These are phyloP conservation scores for Pseudocercospora fijiensis DNA, from an alignment of 2,329 filamentous ascomycete genomes.

Conservation along the genomic window DNA sequence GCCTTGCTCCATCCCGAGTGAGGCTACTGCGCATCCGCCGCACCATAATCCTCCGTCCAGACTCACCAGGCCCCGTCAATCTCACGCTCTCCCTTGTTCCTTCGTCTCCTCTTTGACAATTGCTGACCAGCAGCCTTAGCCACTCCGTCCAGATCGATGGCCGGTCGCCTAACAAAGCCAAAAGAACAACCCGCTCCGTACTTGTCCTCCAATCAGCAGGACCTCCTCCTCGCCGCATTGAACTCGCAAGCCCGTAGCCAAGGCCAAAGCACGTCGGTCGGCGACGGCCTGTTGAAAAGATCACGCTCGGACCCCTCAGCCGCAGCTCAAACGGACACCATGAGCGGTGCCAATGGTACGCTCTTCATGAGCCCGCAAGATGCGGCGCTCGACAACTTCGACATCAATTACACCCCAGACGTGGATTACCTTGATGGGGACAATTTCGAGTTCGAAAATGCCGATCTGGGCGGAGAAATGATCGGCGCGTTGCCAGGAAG, in stretches of 20 bases:
- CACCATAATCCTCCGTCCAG: background rate
- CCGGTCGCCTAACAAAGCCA: constrained; percentile 19
- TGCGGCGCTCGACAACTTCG: constrained; percentile 31
- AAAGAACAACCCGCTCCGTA: constrained; percentile 41
- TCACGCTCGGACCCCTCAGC: constrained; percentile 17
- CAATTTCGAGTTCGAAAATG: constrained; percentile 72
- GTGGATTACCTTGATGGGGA: constrained; percentile 80
- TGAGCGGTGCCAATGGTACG: constrained; percentile 26
- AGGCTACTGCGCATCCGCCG: constrained; percentile 3
- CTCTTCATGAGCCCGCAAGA: constrained; percentile 35
- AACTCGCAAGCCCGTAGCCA: constrained; percentile 40
- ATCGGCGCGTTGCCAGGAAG: constrained; percentile 71
- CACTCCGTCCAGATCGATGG: constrained; percentile 20
- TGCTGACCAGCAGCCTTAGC: constrained; percentile 10
- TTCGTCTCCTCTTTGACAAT: constrained; percentile 4
- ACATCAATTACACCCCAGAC: constrained; percentile 62
- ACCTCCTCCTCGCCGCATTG: constrained; percentile 50
- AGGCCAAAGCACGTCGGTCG: background rate
- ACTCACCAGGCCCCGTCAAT: constrained; percentile 6
- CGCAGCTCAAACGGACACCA: constrained; percentile 19
- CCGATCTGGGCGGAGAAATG: constrained; percentile 58
- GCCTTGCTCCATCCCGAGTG: background rate
- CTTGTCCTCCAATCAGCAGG: constrained; percentile 46
- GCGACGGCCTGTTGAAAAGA: constrained; percentile 10
- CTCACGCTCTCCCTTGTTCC: constrained; percentile 1